phyloP scores from a whole-genome alignment of 2,329 filamentous ascomycete species.

The Zalaria obscura region DNA sequence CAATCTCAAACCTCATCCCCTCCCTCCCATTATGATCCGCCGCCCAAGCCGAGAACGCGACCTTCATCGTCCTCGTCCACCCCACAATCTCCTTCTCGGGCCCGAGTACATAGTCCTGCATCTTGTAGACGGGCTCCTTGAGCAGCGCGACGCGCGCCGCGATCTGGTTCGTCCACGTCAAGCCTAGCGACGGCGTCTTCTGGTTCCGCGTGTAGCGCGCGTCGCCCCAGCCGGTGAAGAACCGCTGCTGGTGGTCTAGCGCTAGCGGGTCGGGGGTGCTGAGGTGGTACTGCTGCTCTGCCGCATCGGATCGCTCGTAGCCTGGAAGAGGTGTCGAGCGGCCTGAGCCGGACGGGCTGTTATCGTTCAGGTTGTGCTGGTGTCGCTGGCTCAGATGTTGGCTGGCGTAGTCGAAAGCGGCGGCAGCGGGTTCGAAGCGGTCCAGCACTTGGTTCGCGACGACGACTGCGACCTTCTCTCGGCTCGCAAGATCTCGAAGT shows the following conservation, averaged over 20 bases:
- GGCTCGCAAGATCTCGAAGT: constrained; percentile 61
- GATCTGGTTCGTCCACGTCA: constrained; percentile 86
- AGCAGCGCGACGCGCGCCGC: constrained; percentile 69
- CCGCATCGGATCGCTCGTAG: too few relatives aligned
- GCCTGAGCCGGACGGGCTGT: not conserved
- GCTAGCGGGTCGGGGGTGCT: constrained; percentile 44
- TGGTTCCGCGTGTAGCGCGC: constrained; percentile 26
- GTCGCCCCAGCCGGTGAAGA: constrained; percentile 94
- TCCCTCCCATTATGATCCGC: constrained; percentile 30
- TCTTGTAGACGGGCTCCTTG: constrained; percentile 45
- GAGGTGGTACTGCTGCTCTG: constrained; percentile 7
- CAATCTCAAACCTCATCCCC: constrained; percentile 63
- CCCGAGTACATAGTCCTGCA: constrained; percentile 24
- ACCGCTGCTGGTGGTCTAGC: constrained; percentile 81
- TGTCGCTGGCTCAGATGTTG: not conserved
- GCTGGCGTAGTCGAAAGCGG: not conserved
- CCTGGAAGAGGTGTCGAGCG: not conserved
- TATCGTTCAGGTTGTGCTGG: not conserved
- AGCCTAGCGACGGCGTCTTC: constrained; percentile 76
- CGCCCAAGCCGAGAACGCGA: constrained; percentile 78
- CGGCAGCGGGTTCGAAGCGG: constrained; percentile 44
- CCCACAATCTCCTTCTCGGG: constrained; percentile 33
- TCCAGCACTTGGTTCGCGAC: constrained; percentile 94
- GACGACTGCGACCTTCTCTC: constrained; percentile 67
- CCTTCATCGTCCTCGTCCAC: constrained; percentile 68